Evolutionary conservation across 768 basidiomycete genomes (phyloP).

Genomic region (Rhodotorula kratochvilovae): DNA sequence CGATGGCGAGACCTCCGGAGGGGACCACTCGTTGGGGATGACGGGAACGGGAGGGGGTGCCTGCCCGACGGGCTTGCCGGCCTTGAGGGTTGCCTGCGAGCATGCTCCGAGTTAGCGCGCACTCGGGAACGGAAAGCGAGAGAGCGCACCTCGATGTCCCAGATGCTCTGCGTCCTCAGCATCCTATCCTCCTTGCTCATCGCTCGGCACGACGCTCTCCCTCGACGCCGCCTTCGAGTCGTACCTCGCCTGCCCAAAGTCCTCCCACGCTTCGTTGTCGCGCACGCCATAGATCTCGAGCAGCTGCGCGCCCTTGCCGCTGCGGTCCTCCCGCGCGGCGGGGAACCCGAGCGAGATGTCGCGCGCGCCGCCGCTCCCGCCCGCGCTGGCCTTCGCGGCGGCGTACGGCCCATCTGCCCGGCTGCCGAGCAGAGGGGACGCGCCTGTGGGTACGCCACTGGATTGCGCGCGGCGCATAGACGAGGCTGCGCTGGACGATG

Average conservation of each 20-base stretch:
- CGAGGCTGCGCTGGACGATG: neutral
- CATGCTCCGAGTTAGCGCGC: neutral
- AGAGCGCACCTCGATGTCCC: conserved; percentile 39
- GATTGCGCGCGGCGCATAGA: neutral
- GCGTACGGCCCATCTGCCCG: neutral
- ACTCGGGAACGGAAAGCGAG: neutral
- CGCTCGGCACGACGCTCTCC: conserved; percentile 29
- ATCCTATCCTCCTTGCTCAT: conserved; percentile 36
- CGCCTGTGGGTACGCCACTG: neutral
- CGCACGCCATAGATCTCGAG: conserved; percentile 37
- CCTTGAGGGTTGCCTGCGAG: conserved; percentile 29
- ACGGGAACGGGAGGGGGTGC: conserved; percentile 37
- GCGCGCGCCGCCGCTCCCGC: neutral
- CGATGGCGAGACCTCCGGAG: conserved; percentile 8
- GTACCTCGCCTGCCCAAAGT: conserved; percentile 32
- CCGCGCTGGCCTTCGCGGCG: neutral
- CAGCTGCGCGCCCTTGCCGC: conserved; percentile 31
- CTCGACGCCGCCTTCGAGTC: conserved; percentile 6
- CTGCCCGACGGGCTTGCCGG: conserved; percentile 35
- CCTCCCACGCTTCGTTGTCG: conserved; percentile 38
- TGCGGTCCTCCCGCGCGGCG: neutral
- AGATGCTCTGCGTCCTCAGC: conserved; percentile 32
- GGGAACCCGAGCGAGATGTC: conserved; percentile 37
- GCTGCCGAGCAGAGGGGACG: neutral
- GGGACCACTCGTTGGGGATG: conserved; percentile 19